These are phyloP conservation scores for Sugiyamaella floridensis DNA, from an alignment of 805 yeast genomes.

Conservation along the genomic window DNA sequence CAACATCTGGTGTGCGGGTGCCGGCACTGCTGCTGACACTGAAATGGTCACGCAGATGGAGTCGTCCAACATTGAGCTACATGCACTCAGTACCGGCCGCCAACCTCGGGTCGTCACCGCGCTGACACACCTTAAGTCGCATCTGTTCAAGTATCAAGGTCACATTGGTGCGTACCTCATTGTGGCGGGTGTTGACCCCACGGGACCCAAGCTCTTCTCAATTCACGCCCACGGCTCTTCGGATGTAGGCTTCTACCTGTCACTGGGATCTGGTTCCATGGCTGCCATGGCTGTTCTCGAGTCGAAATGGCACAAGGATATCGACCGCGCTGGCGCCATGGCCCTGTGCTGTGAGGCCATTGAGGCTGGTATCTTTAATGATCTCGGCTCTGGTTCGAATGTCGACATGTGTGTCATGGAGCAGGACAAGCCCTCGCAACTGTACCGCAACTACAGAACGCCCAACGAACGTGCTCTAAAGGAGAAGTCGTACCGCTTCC, in stretches of 20 bases:
- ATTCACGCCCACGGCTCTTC: conserved; percentile 98
- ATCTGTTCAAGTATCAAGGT: conserved; percentile 93
- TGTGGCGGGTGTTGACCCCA: conserved; percentile 97
- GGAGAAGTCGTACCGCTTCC: conserved; percentile 75
- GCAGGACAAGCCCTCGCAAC: conserved; percentile 64
- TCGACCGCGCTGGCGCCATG: conserved; percentile 86
- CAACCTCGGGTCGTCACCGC: conserved; percentile 92
- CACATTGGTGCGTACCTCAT: conserved; percentile 95
- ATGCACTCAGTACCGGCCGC: conserved; percentile 73
- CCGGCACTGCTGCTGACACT: conserved; percentile 99
- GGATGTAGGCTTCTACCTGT: conserved; percentile 87
- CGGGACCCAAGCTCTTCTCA: conserved; percentile 88
- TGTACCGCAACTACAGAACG: conserved; percentile 78
- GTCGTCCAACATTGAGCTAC: conserved; percentile 84
- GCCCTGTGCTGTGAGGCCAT: conserved; percentile 86
- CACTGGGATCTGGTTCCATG: conserved; percentile 93
- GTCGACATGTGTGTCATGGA: conserved; percentile 98
- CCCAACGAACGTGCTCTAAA: conserved; percentile 85
- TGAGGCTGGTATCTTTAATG: conserved; percentile 98
- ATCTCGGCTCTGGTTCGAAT: conserved; percentile 96
- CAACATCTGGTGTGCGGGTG: conserved; percentile 98
- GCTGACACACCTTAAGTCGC: conserved; percentile 88
- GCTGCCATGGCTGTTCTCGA: conserved; percentile 99
- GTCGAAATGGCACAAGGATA: conserved; percentile 70
- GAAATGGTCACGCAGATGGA: conserved; percentile 95